These are phyloP conservation scores for Cystoisospora suis DNA, from an alignment of 169 alveolate genomes.

Conservation along the genomic window DNA sequence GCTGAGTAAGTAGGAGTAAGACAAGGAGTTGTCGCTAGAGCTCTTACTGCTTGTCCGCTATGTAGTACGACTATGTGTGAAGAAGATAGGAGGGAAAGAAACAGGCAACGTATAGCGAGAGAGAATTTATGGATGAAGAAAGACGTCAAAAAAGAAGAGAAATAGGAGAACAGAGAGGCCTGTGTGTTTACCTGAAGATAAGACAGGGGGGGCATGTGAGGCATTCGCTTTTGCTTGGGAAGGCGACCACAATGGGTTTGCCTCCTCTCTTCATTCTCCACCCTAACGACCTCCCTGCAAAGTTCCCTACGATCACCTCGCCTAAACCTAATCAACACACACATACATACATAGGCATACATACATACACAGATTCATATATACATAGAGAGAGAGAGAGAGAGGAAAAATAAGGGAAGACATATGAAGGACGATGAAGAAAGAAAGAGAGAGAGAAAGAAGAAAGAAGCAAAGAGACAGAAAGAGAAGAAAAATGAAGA, in stretches of 20 bases:
- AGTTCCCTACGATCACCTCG: constrained; percentile 79
- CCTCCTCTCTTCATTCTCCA: constrained; percentile 75
- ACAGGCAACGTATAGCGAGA: too few species aligned
- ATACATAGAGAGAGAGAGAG: not conserved
- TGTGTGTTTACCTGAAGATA: constrained; percentile 63
- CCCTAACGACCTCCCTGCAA: constrained; percentile 87
- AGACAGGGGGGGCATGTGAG: constrained; percentile 69
- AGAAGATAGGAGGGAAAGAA: too few species aligned
- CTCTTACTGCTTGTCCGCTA: too few species aligned
- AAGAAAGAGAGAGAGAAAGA: not conserved
- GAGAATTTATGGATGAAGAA: too few species aligned
- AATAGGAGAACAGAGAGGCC: not conserved
- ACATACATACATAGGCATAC: not conserved
- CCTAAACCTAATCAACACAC: constrained; percentile 54
- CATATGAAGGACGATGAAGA: not conserved
- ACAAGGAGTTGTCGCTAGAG: too few species aligned
- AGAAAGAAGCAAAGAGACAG: not conserved
- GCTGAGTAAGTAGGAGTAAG: too few species aligned
- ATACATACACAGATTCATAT: not conserved
- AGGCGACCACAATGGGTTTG: constrained; percentile 70
- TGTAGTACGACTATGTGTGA: too few species aligned
- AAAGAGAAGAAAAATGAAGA: not conserved
- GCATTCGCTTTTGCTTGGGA: constrained; percentile 76
- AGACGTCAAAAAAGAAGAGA: not conserved
- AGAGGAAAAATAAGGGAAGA: not conserved